Evolutionary conservation across 805 yeast species (phyloP).

Genomic region (Metschnikowia lochheadii): DNA sequence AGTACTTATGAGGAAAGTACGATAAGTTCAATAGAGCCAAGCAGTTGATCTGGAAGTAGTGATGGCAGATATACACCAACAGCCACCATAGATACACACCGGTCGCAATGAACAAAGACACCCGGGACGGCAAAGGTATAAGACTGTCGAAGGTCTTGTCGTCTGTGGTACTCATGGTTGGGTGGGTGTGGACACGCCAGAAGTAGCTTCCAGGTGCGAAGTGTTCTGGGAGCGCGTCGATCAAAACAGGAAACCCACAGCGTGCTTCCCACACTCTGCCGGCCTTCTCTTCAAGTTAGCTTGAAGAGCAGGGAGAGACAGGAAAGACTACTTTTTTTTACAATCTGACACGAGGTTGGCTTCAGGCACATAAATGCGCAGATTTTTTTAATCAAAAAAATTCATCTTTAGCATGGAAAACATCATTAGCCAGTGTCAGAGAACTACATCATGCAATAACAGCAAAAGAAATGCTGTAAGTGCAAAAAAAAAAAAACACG

Average conservation of each 20-base stretch:
- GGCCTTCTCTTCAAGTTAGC: background rate
- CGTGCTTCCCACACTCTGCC: background rate
- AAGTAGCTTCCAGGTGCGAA: background rate
- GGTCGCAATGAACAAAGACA: constrained; percentile 44
- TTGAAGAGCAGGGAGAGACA: too few species aligned
- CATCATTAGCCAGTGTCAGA: constrained; percentile 42
- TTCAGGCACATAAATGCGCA: constrained; percentile 36
- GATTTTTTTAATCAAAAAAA: constrained; percentile 40
- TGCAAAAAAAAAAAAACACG: constrained; percentile 1
- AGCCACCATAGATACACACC: constrained; percentile 55
- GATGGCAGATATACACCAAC: constrained; percentile 38
- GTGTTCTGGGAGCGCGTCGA: background rate
- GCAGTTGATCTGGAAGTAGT: constrained; percentile 41
- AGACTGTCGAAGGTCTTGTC: constrained; percentile 22
- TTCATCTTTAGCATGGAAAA: constrained; percentile 62
- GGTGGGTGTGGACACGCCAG: background rate
- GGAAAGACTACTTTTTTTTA: background rate
- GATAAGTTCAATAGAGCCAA: constrained; percentile 40
- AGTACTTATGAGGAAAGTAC: constrained; percentile 36
- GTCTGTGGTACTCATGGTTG: background rate
- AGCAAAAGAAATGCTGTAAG: constrained; percentile 3
- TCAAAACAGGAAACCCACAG: background rate
- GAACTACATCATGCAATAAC: constrained; percentile 1
- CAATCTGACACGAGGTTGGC: constrained; percentile 15
- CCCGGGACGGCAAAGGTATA: constrained; percentile 41